phyloP scores from a whole-genome alignment of 176 grass and related monocot genomes.

The Aegilops umbellulata region DNA sequence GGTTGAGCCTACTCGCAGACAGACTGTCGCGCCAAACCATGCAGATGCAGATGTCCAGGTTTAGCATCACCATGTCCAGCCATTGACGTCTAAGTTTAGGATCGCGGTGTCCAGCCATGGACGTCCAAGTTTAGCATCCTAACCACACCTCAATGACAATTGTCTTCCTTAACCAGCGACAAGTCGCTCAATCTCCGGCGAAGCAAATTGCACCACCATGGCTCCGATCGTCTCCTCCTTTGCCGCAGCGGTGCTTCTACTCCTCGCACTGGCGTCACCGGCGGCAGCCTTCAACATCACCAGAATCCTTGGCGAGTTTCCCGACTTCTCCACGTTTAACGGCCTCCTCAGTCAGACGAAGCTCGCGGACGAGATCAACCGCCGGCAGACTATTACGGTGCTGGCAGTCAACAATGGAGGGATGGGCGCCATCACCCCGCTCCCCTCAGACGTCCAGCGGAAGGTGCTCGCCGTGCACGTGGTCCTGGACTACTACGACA shows the following conservation, averaged over 20 bases:
- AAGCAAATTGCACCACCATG: conserved; percentile 15
- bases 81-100: conserved; percentile 9
- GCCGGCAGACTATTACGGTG: conserved; percentile 70
- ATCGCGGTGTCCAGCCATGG: background rate
- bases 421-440: conserved; percentile 30
- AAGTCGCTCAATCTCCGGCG: background rate
- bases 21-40: background rate
- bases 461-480: conserved; percentile 63
- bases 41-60: background rate
- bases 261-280: conserved; percentile 16
- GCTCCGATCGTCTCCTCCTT: background rate
- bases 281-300: conserved; percentile 49
- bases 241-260: background rate
- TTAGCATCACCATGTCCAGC: background rate
- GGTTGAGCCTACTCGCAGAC: background rate
- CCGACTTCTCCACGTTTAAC: conserved; percentile 51
- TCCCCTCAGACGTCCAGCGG: conserved; percentile 35
- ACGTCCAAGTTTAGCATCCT: conserved; percentile 8
- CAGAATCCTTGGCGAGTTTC: conserved; percentile 42
- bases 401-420: conserved; percentile 58
- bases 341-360: conserved; percentile 52
- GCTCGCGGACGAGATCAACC: conserved; percentile 64
- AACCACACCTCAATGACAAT: background rate
- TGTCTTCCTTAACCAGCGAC: background rate
- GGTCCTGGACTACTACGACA: conserved; percentile 80